Base-by-base conservation (phyloP, 2,329 filamentous ascomycete genomes). In the Neocucurbitaria cava region DNA sequence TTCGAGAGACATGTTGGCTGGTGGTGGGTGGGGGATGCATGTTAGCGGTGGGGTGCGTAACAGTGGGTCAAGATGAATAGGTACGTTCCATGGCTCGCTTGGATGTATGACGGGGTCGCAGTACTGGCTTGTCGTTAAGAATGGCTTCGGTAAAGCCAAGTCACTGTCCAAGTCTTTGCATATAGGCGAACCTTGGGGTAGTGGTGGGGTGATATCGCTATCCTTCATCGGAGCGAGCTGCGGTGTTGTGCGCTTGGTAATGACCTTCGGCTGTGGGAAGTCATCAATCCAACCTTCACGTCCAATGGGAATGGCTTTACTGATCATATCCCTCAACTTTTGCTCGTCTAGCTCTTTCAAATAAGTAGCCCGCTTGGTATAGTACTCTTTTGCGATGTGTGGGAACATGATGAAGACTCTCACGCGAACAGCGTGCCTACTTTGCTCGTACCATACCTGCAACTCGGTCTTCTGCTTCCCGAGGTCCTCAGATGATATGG, bases 391-490 rank as follows among this genome's bases (percentile, higher is more conserved):
- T 6, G 63, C 57, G 3, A 57, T 30, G 1, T 54, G 30, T 0
- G 68, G 65, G 30, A 65, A 68, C 43, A 62, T 54, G 15, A 59
- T 63, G 52, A 72, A 69, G 23, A 67, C 57, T 33, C 58, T 64
- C 35, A 62, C 58, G n/a, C 54, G 52, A n/a, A 67, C 44, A 0
- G 36, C 35, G n/a, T n/a, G 33, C 33, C 66, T 47, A 11, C 40
- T 67, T 6, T 17, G 28, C 20, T 56, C 54, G 33, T 65, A 64
- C 68, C 68, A 71, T 13, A 35, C 9, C 7, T 60, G 35, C 8
- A 71, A 18, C 18, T 54, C 46, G 23, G 20, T 10, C 3, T 36
- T 2, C 15, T 53, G 36, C 9, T 18, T 3, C 7, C 11, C 3
- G 15, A 28, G 11, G 18, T 21, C 20, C n/a, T n/a, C n/a, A n/a